phyloP scores from a whole-genome alignment of 1,284 basidiomycete species.

The Rhodofomes roseus region DNA sequence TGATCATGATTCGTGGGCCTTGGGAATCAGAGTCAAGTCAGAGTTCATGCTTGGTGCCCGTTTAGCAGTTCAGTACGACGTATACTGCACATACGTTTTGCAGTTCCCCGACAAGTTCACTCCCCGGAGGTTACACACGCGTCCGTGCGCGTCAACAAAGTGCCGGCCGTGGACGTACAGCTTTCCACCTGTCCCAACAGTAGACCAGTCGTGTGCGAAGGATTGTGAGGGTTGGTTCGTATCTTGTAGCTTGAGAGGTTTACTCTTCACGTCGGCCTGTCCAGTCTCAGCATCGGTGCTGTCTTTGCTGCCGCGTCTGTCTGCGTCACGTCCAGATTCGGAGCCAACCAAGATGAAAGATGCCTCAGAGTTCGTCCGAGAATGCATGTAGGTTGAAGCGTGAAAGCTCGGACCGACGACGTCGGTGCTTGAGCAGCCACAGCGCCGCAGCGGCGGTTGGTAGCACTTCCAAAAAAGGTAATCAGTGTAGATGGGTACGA shows the following conservation, averaged over 20 bases:
- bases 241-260: neutral
- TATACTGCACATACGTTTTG: conserved; percentile 63
- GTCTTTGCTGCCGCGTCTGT: neutral
- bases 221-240: conserved; percentile 12
- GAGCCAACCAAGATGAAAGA: conserved; percentile 32
- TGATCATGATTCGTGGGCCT: conserved; percentile 66
- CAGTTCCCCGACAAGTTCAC: conserved; percentile 81
- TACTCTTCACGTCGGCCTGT: neutral
- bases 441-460: too few relatives aligned
- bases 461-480: too few relatives aligned
- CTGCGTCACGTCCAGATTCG: too few relatives aligned
- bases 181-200: conserved; percentile 50
- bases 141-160: conserved; percentile 73
- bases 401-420: too few relatives aligned
- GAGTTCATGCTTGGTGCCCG: neutral
- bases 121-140: conserved; percentile 75
- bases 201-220: conserved; percentile 76
- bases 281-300: conserved; percentile 7
- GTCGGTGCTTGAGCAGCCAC: too few relatives aligned
- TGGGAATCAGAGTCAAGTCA: neutral
- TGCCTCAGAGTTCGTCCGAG: conserved; percentile 27
- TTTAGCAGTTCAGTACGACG: neutral
- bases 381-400: conserved; percentile 6
- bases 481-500: too few relatives aligned
- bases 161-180: conserved; percentile 63